A percentile compares a stretch with the other conserved stretches of the same genome.
phyloP scores from a whole-genome alignment of 352 stramenopile genomes.

The Pythium phragmitis region DNA sequence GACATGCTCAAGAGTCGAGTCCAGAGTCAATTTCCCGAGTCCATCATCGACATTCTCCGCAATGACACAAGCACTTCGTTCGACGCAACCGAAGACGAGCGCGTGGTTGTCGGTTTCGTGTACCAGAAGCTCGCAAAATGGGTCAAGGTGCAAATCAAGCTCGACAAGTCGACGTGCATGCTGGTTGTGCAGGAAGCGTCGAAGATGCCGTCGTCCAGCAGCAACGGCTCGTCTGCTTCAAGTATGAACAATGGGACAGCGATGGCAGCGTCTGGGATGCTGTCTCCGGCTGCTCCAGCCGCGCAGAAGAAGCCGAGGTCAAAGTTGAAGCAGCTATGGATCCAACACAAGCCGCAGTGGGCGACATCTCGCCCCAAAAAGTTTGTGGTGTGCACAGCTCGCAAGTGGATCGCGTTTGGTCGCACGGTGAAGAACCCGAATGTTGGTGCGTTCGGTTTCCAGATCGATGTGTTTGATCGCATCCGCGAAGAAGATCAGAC shows the following conservation, averaged over 20 bases:
- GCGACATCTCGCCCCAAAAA: constrained; percentile 49
- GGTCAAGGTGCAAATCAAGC: constrained; percentile 67
- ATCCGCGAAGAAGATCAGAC: constrained; percentile 74
- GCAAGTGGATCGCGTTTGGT: constrained; percentile 78
- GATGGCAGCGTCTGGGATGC: background rate
- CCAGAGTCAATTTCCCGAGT: constrained; percentile 69
- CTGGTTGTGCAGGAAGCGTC: constrained; percentile 37
- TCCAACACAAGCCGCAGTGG: constrained; percentile 59
- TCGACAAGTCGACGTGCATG: constrained; percentile 62
- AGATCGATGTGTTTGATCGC: constrained; percentile 74
- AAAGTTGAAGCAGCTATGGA: constrained; percentile 66
- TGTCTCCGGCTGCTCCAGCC: constrained; percentile 7
- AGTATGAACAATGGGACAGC: background rate
- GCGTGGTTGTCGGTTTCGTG: constrained; percentile 51
- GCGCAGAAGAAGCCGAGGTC: constrained; percentile 27
- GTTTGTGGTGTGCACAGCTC: constrained; percentile 68
- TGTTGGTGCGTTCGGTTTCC: constrained; percentile 69
- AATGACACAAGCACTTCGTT: constrained; percentile 59
- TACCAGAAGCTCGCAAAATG: constrained; percentile 80
- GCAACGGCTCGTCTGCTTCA: background rate
- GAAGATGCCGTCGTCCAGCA: constrained; percentile 6
- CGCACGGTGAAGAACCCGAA: constrained; percentile 66
- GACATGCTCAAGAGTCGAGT: constrained; percentile 72
- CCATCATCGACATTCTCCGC: constrained; percentile 70
- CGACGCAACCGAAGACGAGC: constrained; percentile 51